These are phyloP conservation scores for Dispira simplex DNA, from an alignment of 192 early-diverging fungal genomes.

Conservation along the genomic window DNA sequence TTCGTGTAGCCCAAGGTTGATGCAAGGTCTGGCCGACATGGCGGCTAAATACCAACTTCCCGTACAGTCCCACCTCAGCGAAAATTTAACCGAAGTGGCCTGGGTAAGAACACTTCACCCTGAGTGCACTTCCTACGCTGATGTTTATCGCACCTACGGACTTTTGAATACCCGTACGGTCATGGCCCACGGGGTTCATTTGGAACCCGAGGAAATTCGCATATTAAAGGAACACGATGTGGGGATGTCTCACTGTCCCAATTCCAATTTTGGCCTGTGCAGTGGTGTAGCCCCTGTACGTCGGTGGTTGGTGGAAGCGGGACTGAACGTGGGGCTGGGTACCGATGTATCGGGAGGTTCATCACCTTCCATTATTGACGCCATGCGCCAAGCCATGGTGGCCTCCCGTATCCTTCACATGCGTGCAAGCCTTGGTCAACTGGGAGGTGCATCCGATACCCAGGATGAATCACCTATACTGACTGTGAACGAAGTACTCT, in stretches of 20 bases:
- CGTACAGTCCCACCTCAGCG: slow-evolving; percentile 86
- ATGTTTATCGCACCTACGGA: slow-evolving; percentile 56
- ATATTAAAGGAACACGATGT: slow-evolving; percentile 44
- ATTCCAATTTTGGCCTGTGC: slow-evolving; percentile 74
- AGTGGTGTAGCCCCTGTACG: slow-evolving; percentile 73
- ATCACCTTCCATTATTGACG: slow-evolving; percentile 69
- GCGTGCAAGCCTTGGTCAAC: neutral
- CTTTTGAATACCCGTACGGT: slow-evolving; percentile 60
- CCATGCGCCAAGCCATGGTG: slow-evolving; percentile 65
- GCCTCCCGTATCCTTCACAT: slow-evolving; percentile 41
- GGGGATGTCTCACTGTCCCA: slow-evolving; percentile 85
- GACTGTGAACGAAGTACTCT: slow-evolving; percentile 53
- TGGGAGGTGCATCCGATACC: neutral
- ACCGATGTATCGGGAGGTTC: slow-evolving; percentile 90
- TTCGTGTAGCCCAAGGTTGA: slow-evolving; percentile 50
- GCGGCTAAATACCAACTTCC: slow-evolving; percentile 59
- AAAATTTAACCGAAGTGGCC: slow-evolving; percentile 62
- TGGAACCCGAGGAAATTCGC: slow-evolving; percentile 51
- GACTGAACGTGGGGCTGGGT: slow-evolving; percentile 77
- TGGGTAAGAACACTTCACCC: slow-evolving; percentile 69
- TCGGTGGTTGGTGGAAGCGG: slow-evolving; percentile 42
- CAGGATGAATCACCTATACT: slow-evolving; percentile 28
- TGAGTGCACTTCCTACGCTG: slow-evolving; percentile 46
- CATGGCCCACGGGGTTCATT: slow-evolving; percentile 90
- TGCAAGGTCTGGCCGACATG: slow-evolving; percentile 51